A percentile compares a stretch with the other conserved stretches of the same genome.
These are phyloP conservation scores for Theobroma grandiflorum DNA, from an alignment of 441 rosid genomes.

Conservation along the genomic window DNA sequence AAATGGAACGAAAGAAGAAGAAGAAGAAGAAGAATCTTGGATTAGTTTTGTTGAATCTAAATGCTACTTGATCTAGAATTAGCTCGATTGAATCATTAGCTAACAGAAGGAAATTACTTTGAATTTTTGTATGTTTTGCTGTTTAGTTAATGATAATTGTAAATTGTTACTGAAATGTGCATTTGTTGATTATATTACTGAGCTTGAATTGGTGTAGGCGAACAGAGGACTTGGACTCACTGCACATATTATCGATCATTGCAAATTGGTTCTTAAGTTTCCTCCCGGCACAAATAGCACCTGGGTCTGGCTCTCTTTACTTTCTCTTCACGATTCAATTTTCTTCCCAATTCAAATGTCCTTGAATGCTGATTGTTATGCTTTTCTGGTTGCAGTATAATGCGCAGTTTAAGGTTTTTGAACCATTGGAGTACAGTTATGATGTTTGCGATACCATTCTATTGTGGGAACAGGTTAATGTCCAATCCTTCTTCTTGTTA, in stretches of 20 bases:
- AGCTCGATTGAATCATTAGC: background rate
- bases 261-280: constrained; percentile 85
- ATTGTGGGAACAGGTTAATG: constrained; percentile 94
- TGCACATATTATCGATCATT: constrained; percentile 72
- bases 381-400: constrained; percentile 67
- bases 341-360: background rate
- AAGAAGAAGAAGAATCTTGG: background rate
- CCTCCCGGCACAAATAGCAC: constrained; percentile 97
- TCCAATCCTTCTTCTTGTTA: constrained; percentile 8
- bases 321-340: constrained; percentile 10
- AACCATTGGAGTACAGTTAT: constrained; percentile 88
- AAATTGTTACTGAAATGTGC: background rate
- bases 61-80: background rate
- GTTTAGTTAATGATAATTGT: background rate
- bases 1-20: background rate
- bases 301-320: constrained; percentile 65
- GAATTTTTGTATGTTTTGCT: background rate
- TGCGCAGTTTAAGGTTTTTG: constrained; percentile 81
- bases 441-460: constrained; percentile 90
- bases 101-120: too few relatives aligned
- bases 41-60: constrained; percentile 11
- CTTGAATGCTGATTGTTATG: constrained; percentile 16
- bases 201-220: constrained; percentile 53
- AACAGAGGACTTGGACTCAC: constrained; percentile 91
- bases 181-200: background rate